Evolutionary conservation across 75 land plant species (phyloP).

Genomic region (Selaginella moellendorffii): DNA sequence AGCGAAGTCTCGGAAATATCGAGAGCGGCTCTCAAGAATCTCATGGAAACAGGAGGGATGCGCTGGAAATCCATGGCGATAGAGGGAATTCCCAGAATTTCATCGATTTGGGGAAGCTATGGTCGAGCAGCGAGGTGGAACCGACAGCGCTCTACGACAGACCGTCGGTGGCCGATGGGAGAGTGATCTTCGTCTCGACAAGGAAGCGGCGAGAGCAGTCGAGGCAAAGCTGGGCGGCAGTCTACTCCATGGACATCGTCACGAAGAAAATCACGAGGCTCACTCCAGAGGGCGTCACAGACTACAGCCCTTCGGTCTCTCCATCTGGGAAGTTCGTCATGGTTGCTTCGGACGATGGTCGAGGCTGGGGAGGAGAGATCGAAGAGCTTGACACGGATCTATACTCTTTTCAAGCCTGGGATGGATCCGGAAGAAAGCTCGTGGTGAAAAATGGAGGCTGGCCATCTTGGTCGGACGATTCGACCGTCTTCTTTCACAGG

Average conservation of each 20-base stretch:
- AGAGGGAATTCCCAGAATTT: neutral
- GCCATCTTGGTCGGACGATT: slow-evolving; percentile 65
- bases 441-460: slow-evolving; percentile 50
- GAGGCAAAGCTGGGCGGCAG: slow-evolving; percentile 51
- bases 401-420: slow-evolving; percentile 32
- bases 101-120: slow-evolving; percentile 1
- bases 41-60: too few relatives aligned
- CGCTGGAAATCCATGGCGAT: too few relatives aligned
- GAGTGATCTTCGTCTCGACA: slow-evolving; percentile 40
- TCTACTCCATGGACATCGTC: slow-evolving; percentile 30
- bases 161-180: slow-evolving; percentile 26
- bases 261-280: slow-evolving; percentile 25
- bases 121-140: slow-evolving; percentile 20
- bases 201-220: slow-evolving; percentile 32
- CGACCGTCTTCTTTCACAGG: slow-evolving; percentile 50
- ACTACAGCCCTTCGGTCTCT: slow-evolving; percentile 62
- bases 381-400: slow-evolving; percentile 52
- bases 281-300: slow-evolving; percentile 39
- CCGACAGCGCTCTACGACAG: slow-evolving; percentile 39
- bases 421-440: slow-evolving; percentile 25
- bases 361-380: slow-evolving; percentile 53
- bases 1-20: too few relatives aligned
- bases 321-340: slow-evolving; percentile 39
- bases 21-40: too few relatives aligned
- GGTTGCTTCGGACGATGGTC: slow-evolving; percentile 59